Base-by-base conservation (phyloP, 148 eudicot genomes). In the Diospyros kaki region DNA sequence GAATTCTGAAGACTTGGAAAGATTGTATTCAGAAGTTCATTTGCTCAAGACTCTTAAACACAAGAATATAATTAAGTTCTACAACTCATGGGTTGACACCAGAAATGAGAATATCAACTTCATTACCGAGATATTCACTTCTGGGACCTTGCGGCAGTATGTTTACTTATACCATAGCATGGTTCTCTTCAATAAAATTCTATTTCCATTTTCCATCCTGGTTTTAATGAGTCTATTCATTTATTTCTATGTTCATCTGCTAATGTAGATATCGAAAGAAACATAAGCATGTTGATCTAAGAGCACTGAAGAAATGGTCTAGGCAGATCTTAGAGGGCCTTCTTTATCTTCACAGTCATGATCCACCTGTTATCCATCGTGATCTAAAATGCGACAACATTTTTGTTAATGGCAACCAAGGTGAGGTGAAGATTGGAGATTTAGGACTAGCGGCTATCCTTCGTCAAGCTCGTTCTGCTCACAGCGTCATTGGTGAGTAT, bases 241-340 rank as follows among this genome's bases (percentile, higher is more conserved):
- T 28, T 28, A 28, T 28, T 28, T 28, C 28, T 28, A 28, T 28
- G 3, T 58, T 9, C 54, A 56, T 62, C 17, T 68, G 67, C 56
- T 54, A 60, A 8, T 77, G 53, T 78, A 95, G 97, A 85, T 95
- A 93, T 69, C 91, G 99, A 28, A 89, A 88, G 78, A 95, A 93
- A 81, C 99, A 95, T 78, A 95, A 88, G 85, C 91, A 83, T 82
- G 97, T 92, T 65, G 99, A 95, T 73, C 73, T 95, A 75, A 88
- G 96, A 77, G 99, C 97, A 2, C 71, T 95, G 77, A 95, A 95
- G 92, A 95, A 95, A 77, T 95, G 99, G 99, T 92, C 97, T 40
- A 87, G 84, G 79, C 97, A 95, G 77, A 92, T 95, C 39, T 71
- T 95, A 53, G 97, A 93, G 80, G 99, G 99, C 74, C 94, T 95